Conservation (phyloP, 192 early-diverging fungal species). For the Gigaspora rosea region DNA sequence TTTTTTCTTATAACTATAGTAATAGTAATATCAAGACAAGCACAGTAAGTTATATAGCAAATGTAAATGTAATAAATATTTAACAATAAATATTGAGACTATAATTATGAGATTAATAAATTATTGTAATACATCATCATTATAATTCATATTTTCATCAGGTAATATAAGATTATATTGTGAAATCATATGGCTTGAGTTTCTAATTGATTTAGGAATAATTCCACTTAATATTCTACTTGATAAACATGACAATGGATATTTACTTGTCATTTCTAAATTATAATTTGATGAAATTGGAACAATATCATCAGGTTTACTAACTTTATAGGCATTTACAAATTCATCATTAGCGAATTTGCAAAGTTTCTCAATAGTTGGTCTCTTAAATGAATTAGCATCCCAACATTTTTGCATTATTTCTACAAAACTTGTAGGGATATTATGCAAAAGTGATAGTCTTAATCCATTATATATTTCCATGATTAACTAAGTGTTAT, state of each 20-base stretch:
- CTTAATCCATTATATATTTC: not conserved
- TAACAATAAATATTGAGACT: too few relatives aligned
- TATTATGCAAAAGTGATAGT: not conserved
- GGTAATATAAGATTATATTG: too few relatives aligned
- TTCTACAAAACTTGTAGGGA: not conserved
- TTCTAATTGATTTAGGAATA: not conserved
- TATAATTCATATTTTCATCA: too few relatives aligned
- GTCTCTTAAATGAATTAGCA: not conserved
- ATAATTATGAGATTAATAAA: too few relatives aligned
- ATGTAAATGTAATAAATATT: too few relatives aligned
- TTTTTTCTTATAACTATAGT: too few relatives aligned
- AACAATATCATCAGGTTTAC: not conserved
- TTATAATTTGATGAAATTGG: not conserved
- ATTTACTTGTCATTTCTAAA: not conserved
- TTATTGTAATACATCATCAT: too few relatives aligned
- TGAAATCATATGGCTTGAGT: too few relatives aligned
- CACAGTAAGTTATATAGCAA: too few relatives aligned
- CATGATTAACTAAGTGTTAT: not conserved
- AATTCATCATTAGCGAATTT: not conserved
- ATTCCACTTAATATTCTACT: not conserved
- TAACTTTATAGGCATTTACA: not conserved
- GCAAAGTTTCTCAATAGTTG: not conserved
- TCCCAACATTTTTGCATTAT: slow-evolving; percentile 20
- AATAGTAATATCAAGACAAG: too few relatives aligned
- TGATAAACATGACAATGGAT: not conserved